Evolutionary conservation across 1,284 basidiomycete genomes (phyloP), one percentile per base, ranked within the genome.

Genomic region (Leccinum fuscescens): DNA sequence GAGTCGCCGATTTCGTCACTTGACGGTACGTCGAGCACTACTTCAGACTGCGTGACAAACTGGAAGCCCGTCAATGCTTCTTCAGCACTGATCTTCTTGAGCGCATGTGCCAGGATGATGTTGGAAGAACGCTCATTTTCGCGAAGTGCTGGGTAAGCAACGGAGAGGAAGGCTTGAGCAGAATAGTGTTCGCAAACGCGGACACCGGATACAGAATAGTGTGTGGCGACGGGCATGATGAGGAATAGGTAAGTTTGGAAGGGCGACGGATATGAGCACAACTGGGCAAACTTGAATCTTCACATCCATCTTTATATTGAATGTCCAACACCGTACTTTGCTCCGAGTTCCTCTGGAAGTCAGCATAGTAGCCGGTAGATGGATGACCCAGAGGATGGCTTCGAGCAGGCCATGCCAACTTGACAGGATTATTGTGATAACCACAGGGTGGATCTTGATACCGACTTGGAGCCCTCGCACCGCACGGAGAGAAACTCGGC

Each of bases 21-120:
- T 31, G 67, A 58, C 4, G 64, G 46, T 37, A 44, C 54, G 51
- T 64, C 60, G 9, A 64, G 55, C 39, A 54, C 54, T 27, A 77
- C 68, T 59, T 80, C 77, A 20, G 69, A 62, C 54, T 76, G 72
- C 48, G 68, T 67, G 46, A 68, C 69, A 65, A 80, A 80, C 56
- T 75, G 72, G 62, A 69, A 76, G 2, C 72, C 73, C 20, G 76
- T 77, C 50, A 77, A 64, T 20, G 72, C 76, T 14, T 69, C 71
- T 62, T 80, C 78, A 35, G 70, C 70, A 46, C 69, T 72, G 59
- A 79, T 69, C 51, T 75, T 72, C 65, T 80, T 80, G 57, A 82
- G 74, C 2, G 82, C 82, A 60, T 80, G 80, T 2, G 80, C 81
- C 12, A 83, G 71, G 55, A 85, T 77, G 61, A 84, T 82, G 62